These are phyloP conservation scores for Podospora pseudocomata DNA, from an alignment of 495 filamentous ascomycete species.

Conservation along the genomic window DNA sequence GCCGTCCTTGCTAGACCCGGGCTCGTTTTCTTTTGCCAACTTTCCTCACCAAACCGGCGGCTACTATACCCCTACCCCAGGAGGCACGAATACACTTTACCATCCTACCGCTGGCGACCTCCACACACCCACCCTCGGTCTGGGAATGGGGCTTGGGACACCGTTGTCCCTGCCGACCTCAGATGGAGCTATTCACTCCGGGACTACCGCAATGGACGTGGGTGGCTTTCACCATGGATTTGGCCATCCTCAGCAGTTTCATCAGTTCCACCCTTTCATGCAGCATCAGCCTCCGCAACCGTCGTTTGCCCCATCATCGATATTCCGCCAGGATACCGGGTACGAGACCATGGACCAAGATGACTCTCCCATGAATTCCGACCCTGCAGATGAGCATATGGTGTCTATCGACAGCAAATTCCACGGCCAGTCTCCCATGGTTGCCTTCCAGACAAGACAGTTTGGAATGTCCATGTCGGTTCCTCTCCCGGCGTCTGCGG, in stretches of 20 bases:
- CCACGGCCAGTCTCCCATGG: slow-evolving; percentile 47
- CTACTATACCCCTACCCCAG: slow-evolving; percentile 86
- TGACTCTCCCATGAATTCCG: slow-evolving; percentile 57
- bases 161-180: slow-evolving; percentile 77
- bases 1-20: slow-evolving; percentile 80
- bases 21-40: slow-evolving; percentile 70
- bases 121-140: slow-evolving; percentile 71
- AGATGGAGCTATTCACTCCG: slow-evolving; percentile 53
- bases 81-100: slow-evolving; percentile 75
- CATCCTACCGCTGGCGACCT: slow-evolving; percentile 85
- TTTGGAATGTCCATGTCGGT: slow-evolving; percentile 42
- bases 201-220: slow-evolving; percentile 55
- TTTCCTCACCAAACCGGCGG: slow-evolving; percentile 76
- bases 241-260: slow-evolving; percentile 57
- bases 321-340: slow-evolving; percentile 68
- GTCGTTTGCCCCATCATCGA: slow-evolving; percentile 75
- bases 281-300: slow-evolving; percentile 53
- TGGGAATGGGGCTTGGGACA: slow-evolving; percentile 67
- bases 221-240: slow-evolving; percentile 53
- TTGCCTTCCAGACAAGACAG: slow-evolving; percentile 39
- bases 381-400: slow-evolving; percentile 44
- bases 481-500: slow-evolving; percentile 41
- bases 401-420: slow-evolving; percentile 49
- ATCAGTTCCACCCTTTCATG: slow-evolving; percentile 66
- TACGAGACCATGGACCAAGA: slow-evolving; percentile 77